Base-by-base conservation (phyloP, 768 basidiomycete genomes). In the Chalciporus sphaerocephalus region DNA sequence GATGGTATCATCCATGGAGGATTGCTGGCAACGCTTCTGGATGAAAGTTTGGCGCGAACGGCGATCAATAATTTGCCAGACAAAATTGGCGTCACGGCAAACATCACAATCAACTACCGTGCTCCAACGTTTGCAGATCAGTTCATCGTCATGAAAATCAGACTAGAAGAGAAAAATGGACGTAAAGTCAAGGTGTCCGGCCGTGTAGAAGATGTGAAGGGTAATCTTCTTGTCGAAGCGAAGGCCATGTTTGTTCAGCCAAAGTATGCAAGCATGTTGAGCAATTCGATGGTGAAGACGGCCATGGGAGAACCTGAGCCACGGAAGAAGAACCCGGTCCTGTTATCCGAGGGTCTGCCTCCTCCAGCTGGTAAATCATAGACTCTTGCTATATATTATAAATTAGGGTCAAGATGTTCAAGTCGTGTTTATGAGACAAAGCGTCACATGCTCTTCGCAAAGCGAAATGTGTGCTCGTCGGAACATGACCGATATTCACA, bases 1-100 rank as follows among this genome's bases (percentile, higher is more conserved):
- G 92, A 95, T 65, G 95, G 95, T 0, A 92, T 99, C 50, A 70
- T 97, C 3, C 95, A 99, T 56, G 95, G 95, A 0, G 95, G 95
- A 1, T 57, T 98, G 47, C 71, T 98, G 16, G 92, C 93, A 30
- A 96, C 92, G 2, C 65, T 98, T 15, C 62, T 96, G 44, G 95
- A 99, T 52, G 95, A 99, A 72, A 73, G 74, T 13, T 60, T 96
- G 34, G 84, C 84, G 44, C 71, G 95, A 48, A 86, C 81, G 56
- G 92, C 95, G 10, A 77, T 94, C 33, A 73, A 76, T 39, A 91
- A 92, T 59, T 69, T 98, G 0, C 92, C 93, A 0, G 85, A 88
- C 17, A 85, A 87, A 59, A 83, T 98, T 33, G 95, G 90, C 15
- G 94, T 98, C 10, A 99, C 95, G 0, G 95, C 94, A 2, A 87